Evolutionary conservation across 2,329 filamentous ascomycete genomes (phyloP).

Genomic region (Trichophaea hybrida): DNA sequence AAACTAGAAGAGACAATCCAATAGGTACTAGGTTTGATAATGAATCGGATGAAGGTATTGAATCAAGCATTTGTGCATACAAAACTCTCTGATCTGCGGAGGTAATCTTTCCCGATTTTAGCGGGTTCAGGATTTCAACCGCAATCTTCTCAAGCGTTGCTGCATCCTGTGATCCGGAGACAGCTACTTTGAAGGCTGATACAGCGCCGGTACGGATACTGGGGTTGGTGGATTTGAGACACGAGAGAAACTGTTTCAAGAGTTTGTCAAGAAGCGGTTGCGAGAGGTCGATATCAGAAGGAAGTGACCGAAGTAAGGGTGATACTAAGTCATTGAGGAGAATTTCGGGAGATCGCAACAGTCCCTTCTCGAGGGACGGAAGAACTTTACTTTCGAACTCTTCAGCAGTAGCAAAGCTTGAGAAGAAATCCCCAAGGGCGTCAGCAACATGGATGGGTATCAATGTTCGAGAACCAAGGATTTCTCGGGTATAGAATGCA

Average conservation of each 20-base stretch:
- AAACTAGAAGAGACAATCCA: slow-evolving; percentile 51
- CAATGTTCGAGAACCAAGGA: slow-evolving; percentile 61
- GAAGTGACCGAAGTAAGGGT: slow-evolving; percentile 56
- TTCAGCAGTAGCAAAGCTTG: slow-evolving; percentile 53
- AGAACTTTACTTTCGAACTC: slow-evolving; percentile 64
- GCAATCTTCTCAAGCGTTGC: slow-evolving; percentile 50
- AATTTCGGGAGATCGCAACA: slow-evolving; percentile 80
- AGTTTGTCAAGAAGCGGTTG: slow-evolving; percentile 55
- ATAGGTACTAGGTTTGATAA: slow-evolving; percentile 53
- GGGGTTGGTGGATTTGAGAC: slow-evolving; percentile 77
- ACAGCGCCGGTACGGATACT: slow-evolving; percentile 62
- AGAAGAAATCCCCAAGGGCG: slow-evolving; percentile 70
- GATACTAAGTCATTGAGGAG: slow-evolving; percentile 66
- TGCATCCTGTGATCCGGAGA: slow-evolving; percentile 43
- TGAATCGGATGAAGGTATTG: slow-evolving; percentile 44
- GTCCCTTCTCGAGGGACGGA: slow-evolving; percentile 71
- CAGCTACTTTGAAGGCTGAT: slow-evolving; percentile 57
- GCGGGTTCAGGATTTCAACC: slow-evolving; percentile 61
- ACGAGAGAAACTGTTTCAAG: slow-evolving; percentile 75
- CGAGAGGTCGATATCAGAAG: slow-evolving; percentile 60
- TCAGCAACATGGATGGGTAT: slow-evolving; percentile 58
- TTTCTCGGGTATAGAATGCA: slow-evolving; percentile 70
- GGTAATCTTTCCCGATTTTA: slow-evolving; percentile 73
- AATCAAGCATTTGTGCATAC: slow-evolving; percentile 65
- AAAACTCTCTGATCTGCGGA: slow-evolving; percentile 71